A percentile compares a stretch with the other conserved stretches of the same genome.
Conservation (phyloP, 148 eudicot genomes). For the Persicaria tinctoria region DNA sequence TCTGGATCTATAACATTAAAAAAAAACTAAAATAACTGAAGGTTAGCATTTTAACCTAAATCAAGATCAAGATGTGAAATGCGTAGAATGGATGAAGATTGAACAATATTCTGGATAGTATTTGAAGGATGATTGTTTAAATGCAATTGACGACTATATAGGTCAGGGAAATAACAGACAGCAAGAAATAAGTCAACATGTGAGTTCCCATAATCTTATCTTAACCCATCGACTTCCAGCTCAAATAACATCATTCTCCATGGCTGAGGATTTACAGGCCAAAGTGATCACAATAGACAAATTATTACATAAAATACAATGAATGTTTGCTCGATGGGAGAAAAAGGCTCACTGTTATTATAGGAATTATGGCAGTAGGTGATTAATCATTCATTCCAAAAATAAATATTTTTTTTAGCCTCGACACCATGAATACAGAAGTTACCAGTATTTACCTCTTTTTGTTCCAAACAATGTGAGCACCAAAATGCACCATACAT, state of each 20-base stretch:
- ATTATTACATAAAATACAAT: not conserved
- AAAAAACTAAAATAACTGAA: not conserved
- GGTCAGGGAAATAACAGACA: not conserved
- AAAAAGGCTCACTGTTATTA: not conserved
- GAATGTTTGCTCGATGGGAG: not conserved
- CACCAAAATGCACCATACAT: conserved; percentile 99
- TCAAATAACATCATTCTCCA: not conserved
- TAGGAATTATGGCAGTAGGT: not conserved
- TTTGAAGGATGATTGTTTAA: not conserved
- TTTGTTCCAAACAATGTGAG: conserved; percentile 85
- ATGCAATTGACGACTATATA: not conserved
- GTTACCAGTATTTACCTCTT: conserved; percentile 43
- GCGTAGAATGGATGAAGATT: not conserved
- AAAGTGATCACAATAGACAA: not conserved
- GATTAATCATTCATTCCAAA: not conserved
- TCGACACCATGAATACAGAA: not conserved
- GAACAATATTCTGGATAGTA: not conserved
- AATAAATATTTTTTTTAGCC: not conserved
- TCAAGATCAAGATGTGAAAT: not conserved
- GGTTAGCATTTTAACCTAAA: not conserved
- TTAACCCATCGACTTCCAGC: not conserved
- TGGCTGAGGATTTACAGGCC: not conserved
- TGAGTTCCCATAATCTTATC: not conserved
- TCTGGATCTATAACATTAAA: not conserved
- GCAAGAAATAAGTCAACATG: not conserved